Percentiles rank a stretch among this genome's conserved stretches.
These are phyloP conservation scores for Suillus cothurnatus DNA, from an alignment of 768 basidiomycete species.

Conservation along the genomic window DNA sequence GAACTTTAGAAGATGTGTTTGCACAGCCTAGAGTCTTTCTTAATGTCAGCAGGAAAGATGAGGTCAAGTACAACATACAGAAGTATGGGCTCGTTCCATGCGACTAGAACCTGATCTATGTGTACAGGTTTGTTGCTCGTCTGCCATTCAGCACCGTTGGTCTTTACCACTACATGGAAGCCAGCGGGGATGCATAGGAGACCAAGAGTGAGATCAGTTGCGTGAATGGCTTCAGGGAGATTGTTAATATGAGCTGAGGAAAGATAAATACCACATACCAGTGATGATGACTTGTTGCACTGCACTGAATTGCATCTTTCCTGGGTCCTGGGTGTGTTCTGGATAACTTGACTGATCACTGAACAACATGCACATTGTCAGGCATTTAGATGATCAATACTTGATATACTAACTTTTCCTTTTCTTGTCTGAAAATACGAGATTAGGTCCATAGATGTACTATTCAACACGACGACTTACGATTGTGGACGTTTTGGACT, in stretches of 20 bases:
- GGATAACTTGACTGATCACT: no score
- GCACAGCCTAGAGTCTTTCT: background rate
- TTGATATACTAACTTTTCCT: no score
- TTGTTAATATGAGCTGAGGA: background rate
- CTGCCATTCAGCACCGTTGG: background rate
- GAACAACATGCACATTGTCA: no score
- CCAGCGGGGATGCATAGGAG: slow-evolving; percentile 13
- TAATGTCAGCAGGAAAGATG: background rate
- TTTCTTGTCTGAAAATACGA: no score
- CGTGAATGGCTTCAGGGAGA: slow-evolving; percentile 14
- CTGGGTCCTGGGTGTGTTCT: background rate
- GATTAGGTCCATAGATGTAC: background rate
- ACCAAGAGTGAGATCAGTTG: slow-evolving; percentile 10
- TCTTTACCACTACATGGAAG: slow-evolving; percentile 8
- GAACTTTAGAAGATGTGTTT: background rate
- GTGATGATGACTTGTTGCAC: background rate
- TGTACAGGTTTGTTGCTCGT: background rate
- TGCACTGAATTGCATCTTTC: background rate
- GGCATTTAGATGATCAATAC: no score
- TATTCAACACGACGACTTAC: background rate
- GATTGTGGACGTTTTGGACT: background rate
- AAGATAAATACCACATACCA: background rate
- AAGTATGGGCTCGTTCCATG: slow-evolving; percentile 6
- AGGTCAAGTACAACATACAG: background rate
- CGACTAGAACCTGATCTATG: background rate